Conservation (phyloP, 352 stramenopile genomes). For the Aphanomyces invadans region DNA sequence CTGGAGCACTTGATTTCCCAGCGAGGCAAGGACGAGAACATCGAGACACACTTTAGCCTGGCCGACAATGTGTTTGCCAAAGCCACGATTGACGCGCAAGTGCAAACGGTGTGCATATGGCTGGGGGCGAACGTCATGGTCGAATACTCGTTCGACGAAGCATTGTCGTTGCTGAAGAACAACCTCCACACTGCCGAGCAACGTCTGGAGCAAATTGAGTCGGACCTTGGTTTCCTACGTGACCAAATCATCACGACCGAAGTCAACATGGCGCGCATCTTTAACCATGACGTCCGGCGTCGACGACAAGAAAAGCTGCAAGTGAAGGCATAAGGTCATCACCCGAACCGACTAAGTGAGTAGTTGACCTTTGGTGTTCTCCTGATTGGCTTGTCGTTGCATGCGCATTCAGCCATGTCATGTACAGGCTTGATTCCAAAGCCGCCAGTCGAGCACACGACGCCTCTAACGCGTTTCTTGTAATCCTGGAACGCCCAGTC, state of each 20-base stretch:
- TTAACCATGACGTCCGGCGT: conserved; percentile 94
- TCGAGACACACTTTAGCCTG: conserved; percentile 91
- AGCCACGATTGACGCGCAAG: conserved; percentile 82
- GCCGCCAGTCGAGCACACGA: too few species aligned
- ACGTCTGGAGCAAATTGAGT: conserved; percentile 66
- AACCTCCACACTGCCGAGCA: conserved; percentile 67
- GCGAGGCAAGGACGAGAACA: conserved; percentile 62
- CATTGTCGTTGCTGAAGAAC: conserved; percentile 77
- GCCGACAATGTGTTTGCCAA: conserved; percentile 94
- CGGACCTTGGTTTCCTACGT: conserved; percentile 90
- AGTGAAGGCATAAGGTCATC: conserved; percentile 6
- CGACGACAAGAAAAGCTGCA: conserved; percentile 33
- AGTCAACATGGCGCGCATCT: conserved; percentile 95
- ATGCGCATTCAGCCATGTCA: too few species aligned
- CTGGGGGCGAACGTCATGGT: conserved; percentile 97
- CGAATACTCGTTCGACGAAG: conserved; percentile 96
- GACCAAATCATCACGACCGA: conserved; percentile 97
- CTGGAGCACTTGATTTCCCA: conserved; percentile 65
- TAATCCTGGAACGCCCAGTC: too few species aligned
- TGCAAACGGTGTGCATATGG: conserved; percentile 95
- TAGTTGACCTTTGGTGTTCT: background rate
- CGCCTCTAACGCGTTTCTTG: too few species aligned
- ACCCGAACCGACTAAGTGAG: background rate
- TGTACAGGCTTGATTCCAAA: too few species aligned
- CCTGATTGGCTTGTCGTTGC: too few species aligned